A percentile compares a stretch with the other conserved stretches of the same genome.
phyloP scores from a whole-genome alignment of 2,329 filamentous ascomycete species.

The Ophiostoma angusticollis region DNA sequence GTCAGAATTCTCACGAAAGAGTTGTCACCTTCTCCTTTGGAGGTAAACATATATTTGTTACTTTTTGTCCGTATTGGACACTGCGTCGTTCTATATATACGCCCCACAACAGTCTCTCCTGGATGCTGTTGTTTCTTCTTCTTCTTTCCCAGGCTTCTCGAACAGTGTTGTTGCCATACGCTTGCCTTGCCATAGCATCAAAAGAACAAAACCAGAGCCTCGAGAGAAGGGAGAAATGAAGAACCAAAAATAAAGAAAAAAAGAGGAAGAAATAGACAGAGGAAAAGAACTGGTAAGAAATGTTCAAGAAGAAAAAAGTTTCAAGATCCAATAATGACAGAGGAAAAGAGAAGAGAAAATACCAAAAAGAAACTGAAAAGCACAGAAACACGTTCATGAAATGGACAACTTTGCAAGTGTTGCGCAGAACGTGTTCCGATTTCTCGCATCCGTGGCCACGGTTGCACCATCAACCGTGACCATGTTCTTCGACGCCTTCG shows the following conservation, averaged over 20 bases:
- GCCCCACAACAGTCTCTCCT: no score
- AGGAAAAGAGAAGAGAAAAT: background rate
- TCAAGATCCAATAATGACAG: background rate
- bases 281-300: no score
- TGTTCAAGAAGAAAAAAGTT: conserved; percentile 7
- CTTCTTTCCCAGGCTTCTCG: no score
- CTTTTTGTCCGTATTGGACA: no score
- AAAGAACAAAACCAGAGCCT: no score
- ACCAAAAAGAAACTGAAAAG: background rate
- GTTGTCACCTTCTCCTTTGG: no score
- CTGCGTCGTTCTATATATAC: no score
- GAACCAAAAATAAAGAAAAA: background rate
- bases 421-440: conserved; percentile 53
- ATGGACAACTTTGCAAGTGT: conserved; percentile 32
- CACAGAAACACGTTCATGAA: background rate
- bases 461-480: conserved; percentile 46
- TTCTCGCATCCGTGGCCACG: conserved; percentile 43
- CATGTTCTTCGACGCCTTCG: conserved; percentile 65
- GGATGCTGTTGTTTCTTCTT: no score
- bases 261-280: background rate
- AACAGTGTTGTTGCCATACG: no score
- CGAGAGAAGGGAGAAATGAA: background rate
- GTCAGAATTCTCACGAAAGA: no score
- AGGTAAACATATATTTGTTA: no score
- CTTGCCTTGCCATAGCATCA: no score